Evolutionary conservation across 2,329 filamentous ascomycete genomes (phyloP), one percentile per base, ranked within the genome.

Genomic region (Hypoxylon sp.): DNA sequence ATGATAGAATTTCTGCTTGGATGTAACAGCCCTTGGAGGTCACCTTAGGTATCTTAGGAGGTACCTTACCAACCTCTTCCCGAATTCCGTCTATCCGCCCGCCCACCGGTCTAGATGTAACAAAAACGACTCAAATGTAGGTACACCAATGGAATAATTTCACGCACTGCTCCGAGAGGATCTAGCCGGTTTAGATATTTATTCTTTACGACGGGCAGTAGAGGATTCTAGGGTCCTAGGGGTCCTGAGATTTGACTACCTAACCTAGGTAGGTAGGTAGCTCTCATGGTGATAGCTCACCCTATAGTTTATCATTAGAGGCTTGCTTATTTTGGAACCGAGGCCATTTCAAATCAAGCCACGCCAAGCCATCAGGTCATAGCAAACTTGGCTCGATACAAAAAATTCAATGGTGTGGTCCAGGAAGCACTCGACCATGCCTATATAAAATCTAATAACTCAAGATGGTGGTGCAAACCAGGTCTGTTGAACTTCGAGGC

Each of bases 81-180:
- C 58, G 47, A 52, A 31, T 62, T 64, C 60, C 60, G 67, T 19
- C 42, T 46, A 26, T 26, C 57, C 47, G 59, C 24, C 47, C 52
- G 54, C 59, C 63, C 55, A 70, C 63, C 63, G 67, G 63, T 67
- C 55, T 54, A 22, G 54, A 50, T 67, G 67, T 53, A 59, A 70
- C 59, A 46, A 61, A 61, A 51, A 59, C n/a, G 26, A 37, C 55
- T 60, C 48, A 48, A 57, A 44, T 44, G 29, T 39, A 48, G 29
- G 33, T 52, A 58, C 54, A 55, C 26, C 35, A 31, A 31, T 39
- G 54, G 54, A 60, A 60, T 57, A 63, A 35, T 33, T 42, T 24
- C 29, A 29, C 31, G 42, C 54, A 66, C 39, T 44, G 24, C 11
- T 59, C 44, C 39, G 39, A 60, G 54, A 59, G 22, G 50, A 47